phyloP scores from a whole-genome alignment of 2,329 filamentous ascomycete species.

The Dactylellina leptospora region DNA sequence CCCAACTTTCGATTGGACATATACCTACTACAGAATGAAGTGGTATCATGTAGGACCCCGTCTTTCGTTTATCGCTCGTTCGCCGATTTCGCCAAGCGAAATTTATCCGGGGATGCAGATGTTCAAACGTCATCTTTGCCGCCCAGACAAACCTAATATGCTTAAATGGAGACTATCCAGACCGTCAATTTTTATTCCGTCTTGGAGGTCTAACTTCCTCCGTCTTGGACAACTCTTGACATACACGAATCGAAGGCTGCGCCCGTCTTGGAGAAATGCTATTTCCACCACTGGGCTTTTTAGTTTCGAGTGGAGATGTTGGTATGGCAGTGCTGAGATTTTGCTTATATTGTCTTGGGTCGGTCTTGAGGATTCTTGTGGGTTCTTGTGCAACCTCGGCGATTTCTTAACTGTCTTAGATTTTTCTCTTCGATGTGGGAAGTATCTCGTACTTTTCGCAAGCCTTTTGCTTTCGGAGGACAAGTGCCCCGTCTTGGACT shows the following conservation, averaged over 20 bases:
- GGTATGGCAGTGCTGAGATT: no score
- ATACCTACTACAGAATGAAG: no score
- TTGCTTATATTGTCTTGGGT: constrained; percentile 52
- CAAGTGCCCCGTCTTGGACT: neutral
- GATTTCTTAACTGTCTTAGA: constrained; percentile 5
- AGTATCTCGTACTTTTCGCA: no score
- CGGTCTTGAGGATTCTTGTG: no score
- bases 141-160: no score
- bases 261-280: constrained; percentile 23
- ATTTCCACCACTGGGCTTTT: constrained; percentile 46
- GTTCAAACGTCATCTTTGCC: constrained; percentile 32
- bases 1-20: no score
- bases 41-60: no score
- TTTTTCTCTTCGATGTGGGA: neutral
- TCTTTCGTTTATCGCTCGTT: no score
- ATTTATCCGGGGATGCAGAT: constrained; percentile 32
- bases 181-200: constrained; percentile 28
- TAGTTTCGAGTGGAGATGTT: no score
- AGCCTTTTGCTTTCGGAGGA: no score
- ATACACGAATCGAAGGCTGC: constrained; percentile 18
- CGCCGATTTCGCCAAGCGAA: constrained; percentile 27
- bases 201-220: constrained; percentile 44
- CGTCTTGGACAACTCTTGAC: constrained; percentile 21
- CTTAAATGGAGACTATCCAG: no score
- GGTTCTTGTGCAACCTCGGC: constrained; percentile 31